Base-by-base conservation (phyloP, 306 rosid genomes). In the Casuarina cunninghamiana region DNA sequence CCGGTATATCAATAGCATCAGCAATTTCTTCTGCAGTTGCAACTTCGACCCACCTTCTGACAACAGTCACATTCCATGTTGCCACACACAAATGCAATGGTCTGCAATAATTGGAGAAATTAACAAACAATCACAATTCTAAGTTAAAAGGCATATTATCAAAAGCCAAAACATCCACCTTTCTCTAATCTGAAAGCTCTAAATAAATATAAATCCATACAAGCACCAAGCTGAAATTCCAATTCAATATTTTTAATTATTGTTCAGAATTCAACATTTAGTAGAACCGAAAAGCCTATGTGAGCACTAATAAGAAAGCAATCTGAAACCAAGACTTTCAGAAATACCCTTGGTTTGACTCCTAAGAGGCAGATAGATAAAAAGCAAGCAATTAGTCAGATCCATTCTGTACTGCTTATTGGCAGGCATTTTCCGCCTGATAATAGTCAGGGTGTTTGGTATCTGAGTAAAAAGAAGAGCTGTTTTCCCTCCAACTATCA, bases 11-110 rank as follows among this genome's bases (percentile, higher is more conserved):
- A 89, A 95, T 89, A 73, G 97, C 91, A 81, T 88, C 93, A 17
- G 87, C 90, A 81, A 95, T 91, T 82, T 91, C 99, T 81, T 93
- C 88, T n/a, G 81, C 38, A 68, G 90, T 87, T 75, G 99, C 94
- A 84, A 93, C 87, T 83, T 95, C 96, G 69, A 83, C 95, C 99
- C 99, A 95, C 87, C 89, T 93, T 90, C 88, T 93, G 60, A 93
- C 97, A 81, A 95, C 97, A 71, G 93, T 85, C 39, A 93, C 97
- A 82, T 95, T 95, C 97, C 97, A 93, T 26, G 97, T 93, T 81
- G 85, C 89, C 84, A 95, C 97, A 77, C 97, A 95, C 89, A 91
- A 86, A 85, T 95, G 99, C 88, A 95, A 80, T 32, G 99, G 99
- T 72, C 99, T 95, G 90, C 55, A 77, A 83, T 55, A 84, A 45